Evolutionary conservation across 2,329 filamentous ascomycete species (phyloP).

Genomic region (Cadophora luteo-olivacea): DNA sequence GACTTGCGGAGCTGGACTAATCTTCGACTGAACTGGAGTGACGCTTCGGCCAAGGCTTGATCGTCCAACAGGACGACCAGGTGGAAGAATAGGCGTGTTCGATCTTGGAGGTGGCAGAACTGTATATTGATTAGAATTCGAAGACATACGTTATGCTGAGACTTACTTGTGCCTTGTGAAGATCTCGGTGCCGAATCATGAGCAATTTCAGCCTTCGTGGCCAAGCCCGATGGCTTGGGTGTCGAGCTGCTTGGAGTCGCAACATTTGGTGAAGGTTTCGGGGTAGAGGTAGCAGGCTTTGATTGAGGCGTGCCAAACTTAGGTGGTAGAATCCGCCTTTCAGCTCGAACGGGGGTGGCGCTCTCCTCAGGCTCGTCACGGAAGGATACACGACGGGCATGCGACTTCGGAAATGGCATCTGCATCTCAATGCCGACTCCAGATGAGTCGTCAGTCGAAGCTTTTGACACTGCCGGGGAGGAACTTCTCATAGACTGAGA

Average conservation of each 20-base stretch:
- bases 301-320: conserved; percentile 4
- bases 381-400: conserved; percentile 34
- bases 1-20: not conserved
- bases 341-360: conserved; percentile 4
- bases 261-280: not conserved
- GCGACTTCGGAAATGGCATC: conserved; percentile 33
- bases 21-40: conserved; percentile 13
- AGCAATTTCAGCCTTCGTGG: not conserved
- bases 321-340: conserved; percentile 22
- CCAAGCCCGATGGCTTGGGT: not conserved
- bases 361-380: conserved; percentile 24
- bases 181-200: not conserved
- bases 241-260: conserved; percentile 17
- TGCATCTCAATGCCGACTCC: conserved; percentile 36
- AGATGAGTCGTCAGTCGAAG: conserved; percentile 27
- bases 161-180: conserved; percentile 18
- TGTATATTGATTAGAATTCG: not conserved
- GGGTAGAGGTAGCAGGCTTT: not conserved
- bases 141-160: not conserved
- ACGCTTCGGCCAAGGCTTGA: conserved; percentile 22
- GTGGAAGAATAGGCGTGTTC: conserved; percentile 26
- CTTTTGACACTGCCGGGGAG: conserved; percentile 28
- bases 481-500: conserved; percentile 34
- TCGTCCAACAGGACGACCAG: conserved; percentile 14
- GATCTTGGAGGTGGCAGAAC: conserved; percentile 8